A percentile compares a stretch with the other conserved stretches of the same genome.
Evolutionary conservation across 2,329 filamentous ascomycete species (phyloP).

Genomic region (Nemania sp.): DNA sequence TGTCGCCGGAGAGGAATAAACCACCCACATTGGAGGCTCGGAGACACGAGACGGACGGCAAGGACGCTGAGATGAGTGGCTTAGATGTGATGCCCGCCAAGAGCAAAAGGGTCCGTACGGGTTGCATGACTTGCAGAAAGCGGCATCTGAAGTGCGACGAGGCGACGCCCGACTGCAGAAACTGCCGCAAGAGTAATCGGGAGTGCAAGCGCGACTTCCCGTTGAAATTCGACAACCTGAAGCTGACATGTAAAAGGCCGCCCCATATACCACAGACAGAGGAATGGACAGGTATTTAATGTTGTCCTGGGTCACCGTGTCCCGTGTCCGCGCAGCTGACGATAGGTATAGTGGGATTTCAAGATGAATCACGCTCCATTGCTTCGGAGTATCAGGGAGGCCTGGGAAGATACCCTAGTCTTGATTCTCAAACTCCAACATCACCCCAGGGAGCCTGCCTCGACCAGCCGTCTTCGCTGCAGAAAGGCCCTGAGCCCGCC

Average conservation of each 20-base stretch:
- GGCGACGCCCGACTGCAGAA: conserved; percentile 65
- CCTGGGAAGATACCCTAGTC: conserved; percentile 68
- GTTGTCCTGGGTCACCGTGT: not conserved
- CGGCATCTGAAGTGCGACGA: conserved; percentile 92
- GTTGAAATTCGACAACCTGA: conserved; percentile 90
- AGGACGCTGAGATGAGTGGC: conserved; percentile 33
- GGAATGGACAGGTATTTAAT: conserved; percentile 64
- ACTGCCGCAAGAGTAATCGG: conserved; percentile 86
- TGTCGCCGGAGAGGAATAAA: conserved; percentile 38
- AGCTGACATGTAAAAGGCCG: conserved; percentile 73
- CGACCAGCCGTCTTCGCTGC: conserved; percentile 34
- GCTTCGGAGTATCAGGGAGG: conserved; percentile 90
- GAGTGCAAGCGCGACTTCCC: conserved; percentile 84
- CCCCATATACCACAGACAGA: conserved; percentile 64
- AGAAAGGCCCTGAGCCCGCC: conserved; percentile 29
- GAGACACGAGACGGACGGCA: conserved; percentile 25
- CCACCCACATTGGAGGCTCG: conserved; percentile 23
- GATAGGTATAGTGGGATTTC: conserved; percentile 66
- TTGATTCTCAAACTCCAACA: conserved; percentile 47
- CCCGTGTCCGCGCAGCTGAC: conserved; percentile 19
- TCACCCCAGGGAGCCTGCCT: conserved; percentile 38
- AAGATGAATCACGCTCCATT: conserved; percentile 87
- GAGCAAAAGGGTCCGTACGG: conserved; percentile 85
- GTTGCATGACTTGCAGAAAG: conserved; percentile 88
- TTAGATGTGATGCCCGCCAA: conserved; percentile 52